A percentile compares a stretch with the other conserved stretches of the same genome.
Conservation (phyloP, 2,329 filamentous ascomycete species). For the Xylariaceae sp. region DNA sequence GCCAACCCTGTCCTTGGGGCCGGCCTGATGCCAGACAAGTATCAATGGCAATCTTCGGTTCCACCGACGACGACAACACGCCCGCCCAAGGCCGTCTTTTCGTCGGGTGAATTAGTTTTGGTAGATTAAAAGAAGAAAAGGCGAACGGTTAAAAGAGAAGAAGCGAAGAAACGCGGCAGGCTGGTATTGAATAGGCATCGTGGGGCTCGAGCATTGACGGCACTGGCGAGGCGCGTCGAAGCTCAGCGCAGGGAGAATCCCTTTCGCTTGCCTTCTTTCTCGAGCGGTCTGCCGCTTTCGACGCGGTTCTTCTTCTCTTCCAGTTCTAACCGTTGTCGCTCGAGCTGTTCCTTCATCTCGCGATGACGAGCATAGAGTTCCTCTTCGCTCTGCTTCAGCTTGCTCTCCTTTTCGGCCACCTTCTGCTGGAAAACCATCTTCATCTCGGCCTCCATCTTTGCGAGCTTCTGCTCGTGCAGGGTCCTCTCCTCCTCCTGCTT, state of each 20-base stretch:
- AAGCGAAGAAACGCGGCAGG: conserved; percentile 46
- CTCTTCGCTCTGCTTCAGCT: conserved; percentile 98
- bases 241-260: conserved; percentile 94
- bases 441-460: conserved; percentile 99
- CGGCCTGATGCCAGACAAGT: conserved; percentile 10
- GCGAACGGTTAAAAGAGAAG: conserved; percentile 31
- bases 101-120: conserved; percentile 34
- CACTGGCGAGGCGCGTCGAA: conserved; percentile 26
- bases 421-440: conserved; percentile 99
- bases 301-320: conserved; percentile 97
- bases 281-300: conserved; percentile 90
- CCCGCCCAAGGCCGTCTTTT: conserved; percentile 21
- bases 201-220: conserved; percentile 51
- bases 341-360: conserved; percentile 99
- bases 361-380: conserved; percentile 96
- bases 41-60: conserved; percentile 6
- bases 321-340: conserved; percentile 86
- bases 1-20: conserved; percentile 12
- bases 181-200: conserved; percentile 54
- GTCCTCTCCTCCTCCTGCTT: conserved; percentile 99
- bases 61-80: conserved; percentile 13
- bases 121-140: conserved; percentile 37
- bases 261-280: conserved; percentile 98
- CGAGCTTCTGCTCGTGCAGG: conserved; percentile 97
- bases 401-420: conserved; percentile 98